Conservation (phyloP, 768 basidiomycete genomes). For the Macrocybe gigantea region DNA sequence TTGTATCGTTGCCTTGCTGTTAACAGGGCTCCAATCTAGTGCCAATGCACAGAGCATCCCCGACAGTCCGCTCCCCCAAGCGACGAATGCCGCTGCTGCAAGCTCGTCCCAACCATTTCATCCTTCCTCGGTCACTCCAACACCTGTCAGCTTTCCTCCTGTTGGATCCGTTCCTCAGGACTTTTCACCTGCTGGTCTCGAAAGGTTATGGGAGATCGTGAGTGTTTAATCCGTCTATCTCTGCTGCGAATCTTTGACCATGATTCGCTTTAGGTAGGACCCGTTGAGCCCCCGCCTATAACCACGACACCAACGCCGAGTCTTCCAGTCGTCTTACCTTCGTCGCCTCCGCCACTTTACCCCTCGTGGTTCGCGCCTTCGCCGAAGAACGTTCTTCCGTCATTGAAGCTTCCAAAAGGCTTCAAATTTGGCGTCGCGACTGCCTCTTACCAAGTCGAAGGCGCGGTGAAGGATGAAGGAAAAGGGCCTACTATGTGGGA, state of each 20-base stretch:
- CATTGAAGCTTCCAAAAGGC: conserved; percentile 37
- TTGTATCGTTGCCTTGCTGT: no score
- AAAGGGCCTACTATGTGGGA: conserved; percentile 46
- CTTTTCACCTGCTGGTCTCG: not conserved
- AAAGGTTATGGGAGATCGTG: conserved; percentile 1
- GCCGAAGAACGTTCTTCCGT: conserved; percentile 37
- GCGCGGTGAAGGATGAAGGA: conserved; percentile 43
- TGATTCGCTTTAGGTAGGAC: conserved; percentile 27
- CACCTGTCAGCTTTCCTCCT: not conserved
- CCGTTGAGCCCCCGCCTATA: conserved; percentile 37
- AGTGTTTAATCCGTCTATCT: not conserved
- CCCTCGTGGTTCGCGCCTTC: conserved; percentile 39
- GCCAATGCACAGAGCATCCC: no score
- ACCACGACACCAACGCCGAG: conserved; percentile 36
- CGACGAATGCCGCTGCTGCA: no score
- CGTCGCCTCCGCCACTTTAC: conserved; percentile 38
- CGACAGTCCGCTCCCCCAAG: no score
- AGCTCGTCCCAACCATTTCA: no score
- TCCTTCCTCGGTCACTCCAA: no score
- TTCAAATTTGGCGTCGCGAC: conserved; percentile 50
- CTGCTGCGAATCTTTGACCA: not conserved
- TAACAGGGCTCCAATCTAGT: no score
- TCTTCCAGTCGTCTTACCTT: conserved; percentile 32
- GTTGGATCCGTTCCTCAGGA: not conserved
- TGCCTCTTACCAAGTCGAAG: conserved; percentile 49